A percentile compares a stretch with the other conserved stretches of the same genome.
phyloP scores from a whole-genome alignment of 176 grass and related monocot species.

The Ensete ventricosum region DNA sequence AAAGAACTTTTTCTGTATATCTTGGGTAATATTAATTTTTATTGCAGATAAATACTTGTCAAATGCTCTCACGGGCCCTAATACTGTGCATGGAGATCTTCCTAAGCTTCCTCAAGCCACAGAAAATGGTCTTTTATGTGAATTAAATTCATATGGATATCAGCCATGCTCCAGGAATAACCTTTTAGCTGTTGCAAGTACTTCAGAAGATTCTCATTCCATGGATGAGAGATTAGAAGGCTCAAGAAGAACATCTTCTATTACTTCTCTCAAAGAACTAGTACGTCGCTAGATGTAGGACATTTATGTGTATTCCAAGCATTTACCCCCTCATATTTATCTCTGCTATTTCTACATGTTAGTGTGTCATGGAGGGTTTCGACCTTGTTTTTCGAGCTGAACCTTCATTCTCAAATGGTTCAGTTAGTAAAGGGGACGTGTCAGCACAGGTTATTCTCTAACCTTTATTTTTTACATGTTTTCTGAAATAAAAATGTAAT shows the following conservation, averaged over 20 bases:
- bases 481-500: constrained; percentile 21
- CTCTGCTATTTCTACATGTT: constrained; percentile 22
- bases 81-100: constrained; percentile 13
- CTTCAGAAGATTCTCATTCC: constrained; percentile 42
- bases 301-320: constrained; percentile 18
- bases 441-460: constrained; percentile 44
- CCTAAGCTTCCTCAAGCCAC: constrained; percentile 26
- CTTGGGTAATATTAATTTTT: constrained; percentile 28
- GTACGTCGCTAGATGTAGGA: constrained; percentile 27
- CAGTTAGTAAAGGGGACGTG: constrained; percentile 38
- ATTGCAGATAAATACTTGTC: constrained; percentile 67
- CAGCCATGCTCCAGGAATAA: constrained; percentile 30
- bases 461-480: constrained; percentile 2
- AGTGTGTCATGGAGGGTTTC: constrained; percentile 65
- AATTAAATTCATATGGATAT: constrained; percentile 40
- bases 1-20: constrained; percentile 9
- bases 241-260: constrained; percentile 32
- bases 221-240: constrained; percentile 34
- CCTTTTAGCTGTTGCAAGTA: constrained; percentile 47
- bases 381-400: constrained; percentile 53
- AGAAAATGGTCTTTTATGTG: constrained; percentile 48
- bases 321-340: constrained; percentile 6
- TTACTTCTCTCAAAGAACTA: constrained; percentile 65
- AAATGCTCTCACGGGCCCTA: constrained; percentile 34
- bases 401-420: constrained; percentile 35